Percentiles rank a stretch among this genome's conserved stretches.
These are phyloP conservation scores for Mitragyna speciosa DNA, from an alignment of 257 asterid species.

Conservation along the genomic window DNA sequence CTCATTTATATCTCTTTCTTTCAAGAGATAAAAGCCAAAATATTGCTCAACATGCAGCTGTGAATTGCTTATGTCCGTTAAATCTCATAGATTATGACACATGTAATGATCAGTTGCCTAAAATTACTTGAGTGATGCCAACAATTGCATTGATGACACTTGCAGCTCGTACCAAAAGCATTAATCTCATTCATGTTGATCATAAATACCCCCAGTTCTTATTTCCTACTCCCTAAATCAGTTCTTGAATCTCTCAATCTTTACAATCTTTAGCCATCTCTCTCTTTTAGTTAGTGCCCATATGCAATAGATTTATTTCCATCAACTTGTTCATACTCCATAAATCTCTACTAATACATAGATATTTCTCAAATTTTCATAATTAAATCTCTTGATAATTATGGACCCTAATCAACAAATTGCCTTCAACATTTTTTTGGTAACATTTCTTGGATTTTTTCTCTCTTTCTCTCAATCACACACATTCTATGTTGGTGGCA, in stretches of 20 bases:
- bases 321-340: background rate
- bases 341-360: background rate
- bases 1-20: background rate
- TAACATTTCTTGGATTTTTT: slow-evolving; percentile 2
- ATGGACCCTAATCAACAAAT: slow-evolving; percentile 5
- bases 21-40: background rate
- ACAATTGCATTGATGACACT: slow-evolving; percentile 10
- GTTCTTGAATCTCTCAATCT: no score
- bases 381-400: background rate
- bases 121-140: background rate
- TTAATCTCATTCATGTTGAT: slow-evolving; percentile 5
- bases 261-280: background rate
- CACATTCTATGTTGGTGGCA: slow-evolving; percentile 33
- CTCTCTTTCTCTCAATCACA: slow-evolving; percentile 7
- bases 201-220: background rate
- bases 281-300: background rate
- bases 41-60: background rate
- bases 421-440: slow-evolving; percentile 1
- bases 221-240: background rate
- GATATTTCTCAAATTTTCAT: background rate
- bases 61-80: background rate
- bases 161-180: slow-evolving; percentile 8
- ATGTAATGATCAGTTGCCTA: slow-evolving; percentile 1
- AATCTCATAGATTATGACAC: background rate
- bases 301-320: background rate